These are phyloP conservation scores for Myochromella boudieri DNA, from an alignment of 768 basidiomycete genomes.

Conservation along the genomic window DNA sequence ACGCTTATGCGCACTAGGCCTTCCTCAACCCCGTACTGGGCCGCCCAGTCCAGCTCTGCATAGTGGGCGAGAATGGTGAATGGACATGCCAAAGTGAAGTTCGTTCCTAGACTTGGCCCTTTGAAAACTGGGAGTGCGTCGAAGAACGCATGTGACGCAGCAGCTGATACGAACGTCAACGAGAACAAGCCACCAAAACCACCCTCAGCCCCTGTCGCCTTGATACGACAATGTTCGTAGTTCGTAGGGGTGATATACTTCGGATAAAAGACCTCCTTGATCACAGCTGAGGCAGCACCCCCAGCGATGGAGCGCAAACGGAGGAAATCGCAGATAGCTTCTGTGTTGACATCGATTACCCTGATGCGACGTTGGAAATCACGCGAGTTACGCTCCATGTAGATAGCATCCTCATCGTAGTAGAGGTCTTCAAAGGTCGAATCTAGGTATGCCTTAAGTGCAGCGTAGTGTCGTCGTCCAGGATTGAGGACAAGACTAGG, in stretches of 20 bases:
- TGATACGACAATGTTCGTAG: constrained; percentile 70
- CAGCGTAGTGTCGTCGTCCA: constrained; percentile 60
- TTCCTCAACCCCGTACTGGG: constrained; percentile 78
- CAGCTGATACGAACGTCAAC: constrained; percentile 70
- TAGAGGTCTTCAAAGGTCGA: constrained; percentile 79
- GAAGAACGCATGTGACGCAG: constrained; percentile 78
- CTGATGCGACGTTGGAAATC: constrained; percentile 79
- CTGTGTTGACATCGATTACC: constrained; percentile 79
- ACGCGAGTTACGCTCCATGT: constrained; percentile 97
- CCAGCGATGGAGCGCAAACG: constrained; percentile 52
- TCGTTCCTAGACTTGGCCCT: constrained; percentile 91
- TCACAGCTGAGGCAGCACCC: constrained; percentile 39
- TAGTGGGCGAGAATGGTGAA: constrained; percentile 94
- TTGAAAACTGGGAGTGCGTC: constrained; percentile 83
- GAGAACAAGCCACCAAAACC: constrained; percentile 90
- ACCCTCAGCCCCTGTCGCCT: constrained; percentile 34
- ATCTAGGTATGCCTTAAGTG: constrained; percentile 60
- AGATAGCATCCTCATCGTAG: constrained; percentile 90
- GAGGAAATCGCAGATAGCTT: constrained; percentile 80
- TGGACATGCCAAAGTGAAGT: constrained; percentile 93
- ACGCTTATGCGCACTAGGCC: constrained; percentile 86
- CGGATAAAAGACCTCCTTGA: constrained; percentile 90
- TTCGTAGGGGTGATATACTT: constrained; percentile 72
- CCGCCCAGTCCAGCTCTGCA: constrained; percentile 89
- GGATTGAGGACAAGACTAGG: constrained; percentile 89